Percentiles rank a stretch among this genome's conserved stretches.
Conservation (phyloP, 306 rosid species). For the Vachellia collinsii region DNA sequence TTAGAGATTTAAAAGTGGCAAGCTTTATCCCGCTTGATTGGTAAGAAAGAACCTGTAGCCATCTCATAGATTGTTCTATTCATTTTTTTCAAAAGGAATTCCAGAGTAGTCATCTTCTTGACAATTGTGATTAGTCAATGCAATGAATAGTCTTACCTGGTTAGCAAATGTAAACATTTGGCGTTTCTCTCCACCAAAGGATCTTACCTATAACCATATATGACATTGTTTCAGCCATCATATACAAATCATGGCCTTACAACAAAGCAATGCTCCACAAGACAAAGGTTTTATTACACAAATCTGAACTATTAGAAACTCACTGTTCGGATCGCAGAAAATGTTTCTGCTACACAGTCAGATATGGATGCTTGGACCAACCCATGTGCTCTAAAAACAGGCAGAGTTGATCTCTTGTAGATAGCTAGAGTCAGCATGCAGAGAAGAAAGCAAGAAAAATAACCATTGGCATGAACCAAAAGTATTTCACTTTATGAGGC, state of each 20-base stretch:
- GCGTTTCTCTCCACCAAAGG: conserved; percentile 92
- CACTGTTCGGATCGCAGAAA: conserved; percentile 97
- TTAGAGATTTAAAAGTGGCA: conserved; percentile 80
- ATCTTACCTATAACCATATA: conserved; percentile 70
- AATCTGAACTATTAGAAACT: conserved; percentile 44
- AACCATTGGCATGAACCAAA: background rate
- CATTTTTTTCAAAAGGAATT: conserved; percentile 6
- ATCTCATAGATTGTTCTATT: conserved; percentile 31
- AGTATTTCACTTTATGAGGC: background rate
- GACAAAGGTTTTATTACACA: background rate
- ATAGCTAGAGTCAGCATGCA: conserved; percentile 61
- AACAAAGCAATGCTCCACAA: background rate
- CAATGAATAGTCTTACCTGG: conserved; percentile 56
- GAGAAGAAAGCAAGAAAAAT: conserved; percentile 33
- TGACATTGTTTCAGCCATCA: conserved; percentile 35
- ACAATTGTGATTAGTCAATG: conserved; percentile 20
- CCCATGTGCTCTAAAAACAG: conserved; percentile 86
- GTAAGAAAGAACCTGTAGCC: conserved; percentile 80
- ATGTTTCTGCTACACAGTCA: conserved; percentile 89
- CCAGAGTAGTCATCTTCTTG: conserved; percentile 29
- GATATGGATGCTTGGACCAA: conserved; percentile 87
- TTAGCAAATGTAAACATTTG: conserved; percentile 85
- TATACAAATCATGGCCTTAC: conserved; percentile 28
- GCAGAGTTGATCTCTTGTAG: conserved; percentile 93
- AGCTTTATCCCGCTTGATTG: conserved; percentile 90